Evolutionary conservation across 495 filamentous ascomycete species (phyloP).

Genomic region (Podospora appendiculata): DNA sequence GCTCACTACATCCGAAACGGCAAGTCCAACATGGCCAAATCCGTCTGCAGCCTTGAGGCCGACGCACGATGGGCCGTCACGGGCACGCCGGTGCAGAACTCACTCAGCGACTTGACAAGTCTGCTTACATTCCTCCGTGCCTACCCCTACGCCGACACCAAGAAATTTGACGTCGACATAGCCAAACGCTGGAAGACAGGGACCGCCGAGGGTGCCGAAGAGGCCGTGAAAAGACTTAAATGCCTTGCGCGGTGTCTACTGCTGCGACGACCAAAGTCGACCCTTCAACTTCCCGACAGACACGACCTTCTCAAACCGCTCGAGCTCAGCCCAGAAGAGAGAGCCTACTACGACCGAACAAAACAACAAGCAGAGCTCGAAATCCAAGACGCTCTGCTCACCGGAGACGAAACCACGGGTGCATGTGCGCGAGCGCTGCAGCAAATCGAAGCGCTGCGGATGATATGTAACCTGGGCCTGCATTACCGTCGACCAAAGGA

Average conservation of each 20-base stretch:
- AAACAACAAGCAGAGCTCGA: conserved; percentile 10
- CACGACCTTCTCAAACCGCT: conserved; percentile 16
- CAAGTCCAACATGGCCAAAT: conserved; percentile 20
- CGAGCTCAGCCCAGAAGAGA: conserved; percentile 22
- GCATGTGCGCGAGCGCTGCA: conserved; percentile 30
- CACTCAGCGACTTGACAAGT: conserved; percentile 24
- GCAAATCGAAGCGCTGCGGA: conserved; percentile 31
- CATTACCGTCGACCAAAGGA: conserved; percentile 12
- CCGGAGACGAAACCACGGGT: not conserved
- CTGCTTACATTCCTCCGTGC: conserved; percentile 31
- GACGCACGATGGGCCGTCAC: conserved; percentile 33
- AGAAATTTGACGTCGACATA: conserved; percentile 25
- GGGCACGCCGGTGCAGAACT: conserved; percentile 38
- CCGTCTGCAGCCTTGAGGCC: conserved; percentile 24
- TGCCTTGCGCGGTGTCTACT: conserved; percentile 21
- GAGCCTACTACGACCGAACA: conserved; percentile 19
- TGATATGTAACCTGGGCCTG: conserved; percentile 34
- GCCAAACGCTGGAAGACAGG: conserved; percentile 20
- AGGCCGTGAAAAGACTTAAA: conserved; percentile 27
- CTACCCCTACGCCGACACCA: conserved; percentile 28
- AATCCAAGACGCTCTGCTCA: conserved; percentile 15
- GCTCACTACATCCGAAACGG: conserved; percentile 35
- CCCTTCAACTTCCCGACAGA: conserved; percentile 22
- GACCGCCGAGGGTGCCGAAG: conserved; percentile 18
- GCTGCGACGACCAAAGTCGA: conserved; percentile 28